Evolutionary conservation across 1,284 basidiomycete species (phyloP).

Genomic region (Blastosporella zonata): DNA sequence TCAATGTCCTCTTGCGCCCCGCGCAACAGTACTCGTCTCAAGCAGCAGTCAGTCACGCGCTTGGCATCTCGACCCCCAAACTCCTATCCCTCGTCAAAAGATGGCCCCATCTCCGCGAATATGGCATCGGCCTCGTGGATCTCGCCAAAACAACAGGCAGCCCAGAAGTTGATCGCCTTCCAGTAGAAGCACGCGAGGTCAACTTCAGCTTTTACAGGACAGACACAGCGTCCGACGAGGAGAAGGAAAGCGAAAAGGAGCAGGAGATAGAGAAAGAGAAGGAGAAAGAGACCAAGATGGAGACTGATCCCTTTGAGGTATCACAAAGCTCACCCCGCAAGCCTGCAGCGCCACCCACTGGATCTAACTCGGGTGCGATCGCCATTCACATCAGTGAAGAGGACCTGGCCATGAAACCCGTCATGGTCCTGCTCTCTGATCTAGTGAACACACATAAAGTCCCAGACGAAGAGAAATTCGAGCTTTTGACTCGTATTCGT

Average conservation of each 20-base stretch:
- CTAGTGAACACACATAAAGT: conserved; percentile 71
- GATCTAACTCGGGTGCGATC: conserved; percentile 47
- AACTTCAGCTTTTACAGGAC: conserved; percentile 75
- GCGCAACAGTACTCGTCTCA: conserved; percentile 93
- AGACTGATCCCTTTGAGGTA: conserved; percentile 41
- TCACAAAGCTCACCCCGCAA: conserved; percentile 36
- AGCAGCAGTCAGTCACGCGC: conserved; percentile 71
- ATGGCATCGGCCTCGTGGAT: conserved; percentile 67
- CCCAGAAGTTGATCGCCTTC: conserved; percentile 55
- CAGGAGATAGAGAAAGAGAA: conserved; percentile 40
- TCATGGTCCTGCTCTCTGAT: conserved; percentile 77
- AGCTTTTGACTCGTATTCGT: conserved; percentile 86
- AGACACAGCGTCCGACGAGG: conserved; percentile 32
- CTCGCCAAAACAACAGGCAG: conserved; percentile 55
- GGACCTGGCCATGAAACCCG: conserved; percentile 53
- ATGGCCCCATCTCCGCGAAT: conserved; percentile 75
- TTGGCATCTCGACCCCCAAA: conserved; percentile 74
- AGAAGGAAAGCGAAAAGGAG: conserved; percentile 42
- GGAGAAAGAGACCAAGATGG: conserved; percentile 37
- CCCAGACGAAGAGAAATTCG: conserved; percentile 85
- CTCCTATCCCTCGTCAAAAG: conserved; percentile 69
- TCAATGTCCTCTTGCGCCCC: conserved; percentile 88
- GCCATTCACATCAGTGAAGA: conserved; percentile 64
- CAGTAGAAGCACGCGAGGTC: conserved; percentile 69
- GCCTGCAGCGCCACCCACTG: conserved; percentile 26